Percentiles rank a stretch among this genome's conserved stretches.
These are phyloP conservation scores for Linnemannia elongata DNA, from an alignment of 192 early-diverging fungal genomes.

Conservation along the genomic window DNA sequence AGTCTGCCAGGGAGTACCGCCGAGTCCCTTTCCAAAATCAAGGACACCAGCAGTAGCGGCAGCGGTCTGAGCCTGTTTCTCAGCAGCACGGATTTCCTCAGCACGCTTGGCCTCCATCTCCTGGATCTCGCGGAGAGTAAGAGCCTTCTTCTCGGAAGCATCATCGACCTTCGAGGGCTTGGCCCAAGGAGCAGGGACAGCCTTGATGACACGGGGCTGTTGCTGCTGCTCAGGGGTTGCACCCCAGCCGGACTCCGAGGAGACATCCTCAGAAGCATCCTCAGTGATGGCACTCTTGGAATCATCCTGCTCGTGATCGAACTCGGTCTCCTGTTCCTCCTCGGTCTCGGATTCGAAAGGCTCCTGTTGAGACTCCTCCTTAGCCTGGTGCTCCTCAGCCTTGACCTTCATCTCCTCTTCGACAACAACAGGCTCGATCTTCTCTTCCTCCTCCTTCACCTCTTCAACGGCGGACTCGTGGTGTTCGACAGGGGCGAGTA, in stretches of 20 bases:
- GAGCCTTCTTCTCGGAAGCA: conserved; percentile 37
- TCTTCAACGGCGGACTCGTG: conserved; percentile 59
- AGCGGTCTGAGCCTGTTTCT: conserved; percentile 19
- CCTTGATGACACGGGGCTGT: conserved; percentile 25
- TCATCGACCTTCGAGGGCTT: conserved; percentile 25
- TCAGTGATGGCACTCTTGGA: not conserved
- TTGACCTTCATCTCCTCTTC: conserved; percentile 19
- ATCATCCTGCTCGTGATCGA: not conserved
- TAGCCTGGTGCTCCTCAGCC: conserved; percentile 28
- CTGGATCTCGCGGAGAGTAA: conserved; percentile 69
- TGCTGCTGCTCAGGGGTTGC: not conserved
- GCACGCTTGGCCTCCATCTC: conserved; percentile 66
- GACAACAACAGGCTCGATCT: not conserved
- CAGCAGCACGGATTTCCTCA: conserved; percentile 28
- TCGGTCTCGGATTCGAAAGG: not conserved
- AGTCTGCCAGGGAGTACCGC: conserved; percentile 25
- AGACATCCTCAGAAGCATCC: not conserved
- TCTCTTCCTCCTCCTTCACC: conserved; percentile 58
- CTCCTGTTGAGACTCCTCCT: not conserved
- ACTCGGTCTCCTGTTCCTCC: not conserved
- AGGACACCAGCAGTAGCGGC: not conserved
- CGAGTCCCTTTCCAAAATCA: conserved; percentile 15
- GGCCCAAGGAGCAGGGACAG: conserved; percentile 40
- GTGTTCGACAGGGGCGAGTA: conserved; percentile 59
- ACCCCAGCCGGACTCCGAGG: not conserved